A percentile compares a stretch with the other conserved stretches of the same genome.
Conservation (phyloP, 768 basidiomycete genomes). For the Filobasidium floriforme region DNA sequence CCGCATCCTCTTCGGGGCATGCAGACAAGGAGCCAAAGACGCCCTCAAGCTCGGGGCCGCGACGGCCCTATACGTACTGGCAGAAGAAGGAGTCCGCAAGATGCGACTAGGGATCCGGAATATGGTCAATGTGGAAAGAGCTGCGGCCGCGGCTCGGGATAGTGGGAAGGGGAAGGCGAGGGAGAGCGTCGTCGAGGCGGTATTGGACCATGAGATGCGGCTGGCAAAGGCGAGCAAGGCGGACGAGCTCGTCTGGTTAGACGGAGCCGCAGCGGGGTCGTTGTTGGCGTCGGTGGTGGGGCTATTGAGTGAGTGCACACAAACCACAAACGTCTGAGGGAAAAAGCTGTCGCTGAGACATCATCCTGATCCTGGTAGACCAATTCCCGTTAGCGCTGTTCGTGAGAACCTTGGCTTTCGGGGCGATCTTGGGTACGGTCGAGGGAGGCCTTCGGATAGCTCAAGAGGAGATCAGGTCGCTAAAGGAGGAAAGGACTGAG, state of each 20-base stretch:
- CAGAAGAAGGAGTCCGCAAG: conserved; percentile 37
- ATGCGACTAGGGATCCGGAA: conserved; percentile 25
- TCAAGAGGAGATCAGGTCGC: neutral
- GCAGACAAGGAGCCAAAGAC: conserved; percentile 32
- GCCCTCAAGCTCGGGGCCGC: conserved; percentile 36
- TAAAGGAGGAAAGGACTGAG: no score
- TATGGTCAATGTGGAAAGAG: neutral
- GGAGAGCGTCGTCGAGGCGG: conserved; percentile 11
- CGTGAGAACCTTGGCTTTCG: conserved; percentile 34
- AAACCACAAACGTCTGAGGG: no score
- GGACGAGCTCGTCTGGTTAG: conserved; percentile 28
- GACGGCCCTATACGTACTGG: conserved; percentile 29
- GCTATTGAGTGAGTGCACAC: conserved; percentile 28
- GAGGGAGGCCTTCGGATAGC: conserved; percentile 22
- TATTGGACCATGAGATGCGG: conserved; percentile 21
- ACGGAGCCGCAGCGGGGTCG: conserved; percentile 37
- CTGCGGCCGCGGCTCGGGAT: neutral
- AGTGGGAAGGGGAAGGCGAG: neutral
- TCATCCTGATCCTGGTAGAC: conserved; percentile 22
- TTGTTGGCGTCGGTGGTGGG: conserved; percentile 34
- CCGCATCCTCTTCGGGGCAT: conserved; percentile 33
- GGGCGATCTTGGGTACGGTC: conserved; percentile 31
- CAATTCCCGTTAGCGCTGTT: conserved; percentile 35
- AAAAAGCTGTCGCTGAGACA: no score
- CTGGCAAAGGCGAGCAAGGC: conserved; percentile 3